phyloP scores from a whole-genome alignment of 768 basidiomycete species.

The Auricularia sp. region DNA sequence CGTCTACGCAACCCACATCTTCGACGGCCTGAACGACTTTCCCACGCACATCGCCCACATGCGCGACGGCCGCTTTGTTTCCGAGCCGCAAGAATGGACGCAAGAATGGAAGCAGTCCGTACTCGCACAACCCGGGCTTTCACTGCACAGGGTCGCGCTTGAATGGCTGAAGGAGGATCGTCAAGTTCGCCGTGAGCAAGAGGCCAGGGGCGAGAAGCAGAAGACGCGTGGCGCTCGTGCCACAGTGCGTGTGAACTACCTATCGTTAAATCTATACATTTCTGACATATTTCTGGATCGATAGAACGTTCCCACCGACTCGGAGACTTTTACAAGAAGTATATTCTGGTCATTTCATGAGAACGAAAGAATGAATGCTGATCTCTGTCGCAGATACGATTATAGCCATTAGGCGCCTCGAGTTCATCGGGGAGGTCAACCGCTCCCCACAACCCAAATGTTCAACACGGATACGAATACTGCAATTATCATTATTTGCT shows the following conservation, averaged over 20 bases:
- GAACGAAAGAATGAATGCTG: slow-evolving; percentile 4
- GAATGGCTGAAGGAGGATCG: slow-evolving; percentile 84
- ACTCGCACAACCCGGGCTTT: slow-evolving; percentile 20
- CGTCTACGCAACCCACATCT: slow-evolving; percentile 94
- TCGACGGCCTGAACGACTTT: slow-evolving; percentile 83
- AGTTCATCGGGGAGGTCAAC: neutral
- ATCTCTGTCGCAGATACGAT: slow-evolving; percentile 32
- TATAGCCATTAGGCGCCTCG: slow-evolving; percentile 24
- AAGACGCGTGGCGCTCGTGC: slow-evolving; percentile 52
- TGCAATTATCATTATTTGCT: no score
- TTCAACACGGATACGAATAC: neutral
- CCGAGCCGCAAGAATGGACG: slow-evolving; percentile 25
- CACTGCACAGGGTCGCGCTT: slow-evolving; percentile 65
- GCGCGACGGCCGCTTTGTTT: slow-evolving; percentile 70
- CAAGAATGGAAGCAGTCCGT: slow-evolving; percentile 2
- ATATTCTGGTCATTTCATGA: slow-evolving; percentile 15
- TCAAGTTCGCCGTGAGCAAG: slow-evolving; percentile 46
- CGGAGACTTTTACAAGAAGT: slow-evolving; percentile 86
- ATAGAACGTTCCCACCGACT: slow-evolving; percentile 59
- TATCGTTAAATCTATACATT: no score
- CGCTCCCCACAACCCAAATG: neutral
- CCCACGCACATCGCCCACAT: slow-evolving; percentile 92
- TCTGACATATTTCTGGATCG: no score
- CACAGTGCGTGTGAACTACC: slow-evolving; percentile 29
- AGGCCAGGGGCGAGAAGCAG: slow-evolving; percentile 37